Conservation (phyloP, 345 rosid species). For the Carallia brachiata region DNA sequence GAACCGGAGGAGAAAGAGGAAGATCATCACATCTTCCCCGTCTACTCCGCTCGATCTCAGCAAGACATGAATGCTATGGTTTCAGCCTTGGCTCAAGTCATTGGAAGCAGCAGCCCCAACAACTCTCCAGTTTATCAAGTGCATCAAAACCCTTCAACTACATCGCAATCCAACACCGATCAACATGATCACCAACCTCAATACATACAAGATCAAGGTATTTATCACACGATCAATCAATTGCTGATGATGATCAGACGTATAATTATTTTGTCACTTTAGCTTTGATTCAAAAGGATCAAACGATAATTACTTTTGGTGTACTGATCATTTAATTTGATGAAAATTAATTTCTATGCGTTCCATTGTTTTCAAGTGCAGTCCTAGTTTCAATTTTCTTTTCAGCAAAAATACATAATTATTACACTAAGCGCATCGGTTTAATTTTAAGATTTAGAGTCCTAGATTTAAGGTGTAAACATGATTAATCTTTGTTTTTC, state of each 20-base stretch:
- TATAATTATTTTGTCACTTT: too few relatives aligned
- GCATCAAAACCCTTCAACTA: slow-evolving; percentile 5
- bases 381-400: not conserved
- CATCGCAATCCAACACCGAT: slow-evolving; percentile 17
- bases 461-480: too few relatives aligned
- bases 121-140: slow-evolving; percentile 19
- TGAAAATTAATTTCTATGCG: not conserved
- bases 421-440: not conserved
- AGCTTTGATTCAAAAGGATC: too few relatives aligned
- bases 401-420: not conserved
- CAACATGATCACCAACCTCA: slow-evolving; percentile 18
- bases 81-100: slow-evolving; percentile 70
- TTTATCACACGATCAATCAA: not conserved
- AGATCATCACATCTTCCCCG: slow-evolving; percentile 43
- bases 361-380: not conserved
- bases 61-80: slow-evolving; percentile 67
- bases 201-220: slow-evolving; percentile 37
- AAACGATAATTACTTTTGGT: too few relatives aligned
- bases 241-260: too few relatives aligned
- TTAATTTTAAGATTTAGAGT: not conserved
- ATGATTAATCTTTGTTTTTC: too few relatives aligned
- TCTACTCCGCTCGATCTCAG: slow-evolving; percentile 63
- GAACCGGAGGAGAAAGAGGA: slow-evolving; percentile 50
- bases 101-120: slow-evolving; percentile 38
- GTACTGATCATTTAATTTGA: not conserved